Conservation (phyloP, 495 filamentous ascomycete species). For the Penicillium lagena region DNA sequence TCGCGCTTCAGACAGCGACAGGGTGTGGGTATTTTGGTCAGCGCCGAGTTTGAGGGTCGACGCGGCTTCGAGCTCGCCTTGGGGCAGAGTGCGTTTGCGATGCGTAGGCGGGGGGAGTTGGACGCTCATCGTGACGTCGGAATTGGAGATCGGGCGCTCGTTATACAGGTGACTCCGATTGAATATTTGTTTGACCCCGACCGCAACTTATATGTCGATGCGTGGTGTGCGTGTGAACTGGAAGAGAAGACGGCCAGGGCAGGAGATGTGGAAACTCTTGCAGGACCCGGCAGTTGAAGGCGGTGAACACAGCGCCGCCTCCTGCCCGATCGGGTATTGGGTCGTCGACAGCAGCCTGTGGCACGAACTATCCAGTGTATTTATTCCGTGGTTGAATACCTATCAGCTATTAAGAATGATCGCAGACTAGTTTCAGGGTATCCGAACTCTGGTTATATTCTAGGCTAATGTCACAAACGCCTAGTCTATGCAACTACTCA, state of each 20-base stretch:
- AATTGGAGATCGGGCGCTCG: not conserved
- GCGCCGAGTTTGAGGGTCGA: constrained; percentile 81
- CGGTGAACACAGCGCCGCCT: constrained; percentile 6
- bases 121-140: constrained; percentile 25
- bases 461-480: constrained; percentile 6
- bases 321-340: not conserved
- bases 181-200: too few species aligned
- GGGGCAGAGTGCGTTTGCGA: constrained; percentile 62
- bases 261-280: too few species aligned
- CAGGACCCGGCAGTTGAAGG: not conserved
- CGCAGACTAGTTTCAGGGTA: not conserved
- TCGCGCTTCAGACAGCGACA: constrained; percentile 86
- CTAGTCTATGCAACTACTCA: constrained; percentile 3
- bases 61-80: constrained; percentile 84
- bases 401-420: too few species aligned
- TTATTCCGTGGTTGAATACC: too few species aligned
- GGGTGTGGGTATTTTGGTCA: constrained; percentile 78
- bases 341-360: not conserved
- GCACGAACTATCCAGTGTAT: too few species aligned
- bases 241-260: too few species aligned
- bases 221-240: too few species aligned
- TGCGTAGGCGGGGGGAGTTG: constrained; percentile 51
- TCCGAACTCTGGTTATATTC: constrained; percentile 7
- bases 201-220: too few species aligned
- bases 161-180: too few species aligned